Base-by-base conservation (phyloP, 108 stramenopile species). In the Skeletonema menzelii region DNA sequence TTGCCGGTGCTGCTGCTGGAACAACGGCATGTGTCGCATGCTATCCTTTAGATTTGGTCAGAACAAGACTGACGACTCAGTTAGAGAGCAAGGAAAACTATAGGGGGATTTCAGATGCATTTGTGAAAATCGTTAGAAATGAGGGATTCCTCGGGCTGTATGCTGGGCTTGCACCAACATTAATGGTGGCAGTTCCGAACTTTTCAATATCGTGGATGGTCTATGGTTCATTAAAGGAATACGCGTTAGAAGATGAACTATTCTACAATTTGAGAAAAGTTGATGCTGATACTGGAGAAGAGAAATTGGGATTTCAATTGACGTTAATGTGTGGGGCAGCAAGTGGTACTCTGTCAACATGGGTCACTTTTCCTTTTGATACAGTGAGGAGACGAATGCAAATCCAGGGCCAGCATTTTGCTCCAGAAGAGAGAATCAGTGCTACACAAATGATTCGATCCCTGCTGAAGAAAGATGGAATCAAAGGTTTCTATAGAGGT, bases 21-120 rank as follows among this genome's bases (percentile, higher is more conserved):
- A 85, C 69, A 7, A 77, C 84, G 4, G 95, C 97, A 8, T 94
- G 94, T 55, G 69, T 90, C 20, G 92, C 89, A 5, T 98, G 97
- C 56, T 98, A 98, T 72, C 97, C 97, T 17, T 73, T 98, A 28
- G 97, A 98, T 77, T 84, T 98, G 27, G 91, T 98, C 8, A 63
- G 94, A 28, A 96, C 97, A 14, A 83, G 97, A 30, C 82, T 98
- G 27, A 95, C 92, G 12, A 97, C 94, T n/a, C 91, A 97, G 67
- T 72, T 93, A 12, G 89, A 91, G 60, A 91, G 90, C 3, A 65
- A 72, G 30, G 91, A 93, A 72, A 80, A 89, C 69, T 97, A 97
- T 71, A 60, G 80, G 10, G 95, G 95, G 4, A 97, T 97, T 28
- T 63, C 77, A 10, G 91, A 97, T 83, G 93, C 92, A 8, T 89